phyloP scores from a whole-genome alignment of 345 rosid species.

The Acer yangbiense region DNA sequence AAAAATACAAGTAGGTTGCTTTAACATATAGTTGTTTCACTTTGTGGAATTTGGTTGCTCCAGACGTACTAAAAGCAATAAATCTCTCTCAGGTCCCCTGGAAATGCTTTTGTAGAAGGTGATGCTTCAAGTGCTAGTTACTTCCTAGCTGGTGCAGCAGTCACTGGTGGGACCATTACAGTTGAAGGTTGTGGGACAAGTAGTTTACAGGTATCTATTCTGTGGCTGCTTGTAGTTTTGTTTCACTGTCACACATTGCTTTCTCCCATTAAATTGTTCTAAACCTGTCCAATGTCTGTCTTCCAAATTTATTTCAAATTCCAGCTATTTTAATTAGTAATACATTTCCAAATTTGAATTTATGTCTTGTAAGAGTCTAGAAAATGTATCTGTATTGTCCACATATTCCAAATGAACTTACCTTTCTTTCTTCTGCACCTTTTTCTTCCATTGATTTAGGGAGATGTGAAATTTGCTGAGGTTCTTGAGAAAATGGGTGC shows the following conservation, averaged over 20 bases:
- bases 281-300: not conserved
- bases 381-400: not conserved
- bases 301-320: conserved; percentile 2
- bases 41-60: conserved; percentile 5
- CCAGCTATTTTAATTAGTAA: not conserved
- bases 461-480: conserved; percentile 94
- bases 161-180: conserved; percentile 91
- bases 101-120: conserved; percentile 90
- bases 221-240: not conserved
- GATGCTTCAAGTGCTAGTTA: conserved; percentile 99
- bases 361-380: not conserved
- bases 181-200: conserved; percentile 97
- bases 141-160: conserved; percentile 95
- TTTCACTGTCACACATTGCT: not conserved
- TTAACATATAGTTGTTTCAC: not conserved
- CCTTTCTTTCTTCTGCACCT: conserved; percentile 3
- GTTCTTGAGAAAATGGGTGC: conserved; percentile 98
- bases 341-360: not conserved
- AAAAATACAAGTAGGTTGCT: conserved; percentile 78
- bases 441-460: conserved; percentile 42
- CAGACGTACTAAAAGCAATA: conserved; percentile 11
- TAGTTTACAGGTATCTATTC: conserved; percentile 75
- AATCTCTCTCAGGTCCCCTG: conserved; percentile 68
- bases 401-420: conserved; percentile 1
- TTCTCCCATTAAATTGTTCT: conserved; percentile 13